Percentiles rank a stretch among this genome's conserved stretches.
These are phyloP conservation scores for Fraxinus nigra DNA, from an alignment of 305 asterid species.

Conservation along the genomic window DNA sequence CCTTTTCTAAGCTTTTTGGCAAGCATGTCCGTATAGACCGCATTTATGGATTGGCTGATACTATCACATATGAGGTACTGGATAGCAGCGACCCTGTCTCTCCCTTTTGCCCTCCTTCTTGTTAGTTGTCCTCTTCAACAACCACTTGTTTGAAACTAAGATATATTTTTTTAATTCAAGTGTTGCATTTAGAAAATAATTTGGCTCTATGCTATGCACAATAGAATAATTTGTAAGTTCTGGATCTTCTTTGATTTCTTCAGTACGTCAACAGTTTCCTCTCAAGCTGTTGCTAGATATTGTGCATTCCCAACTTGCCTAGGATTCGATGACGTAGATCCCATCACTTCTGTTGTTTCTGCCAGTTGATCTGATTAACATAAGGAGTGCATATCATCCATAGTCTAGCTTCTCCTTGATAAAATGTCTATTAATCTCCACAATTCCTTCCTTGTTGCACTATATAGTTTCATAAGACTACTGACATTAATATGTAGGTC, in stretches of 20 bases:
- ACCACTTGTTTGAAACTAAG: neutral
- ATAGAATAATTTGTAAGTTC: neutral
- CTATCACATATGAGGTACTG: conserved; percentile 90
- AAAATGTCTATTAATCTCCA: neutral
- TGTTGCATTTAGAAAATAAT: neutral
- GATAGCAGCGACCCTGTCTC: neutral
- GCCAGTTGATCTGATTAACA: neutral
- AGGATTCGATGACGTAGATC: neutral
- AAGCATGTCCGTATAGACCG: conserved; percentile 92
- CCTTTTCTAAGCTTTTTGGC: conserved; percentile 87
- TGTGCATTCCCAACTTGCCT: neutral
- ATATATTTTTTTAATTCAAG: neutral
- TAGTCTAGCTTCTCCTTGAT: neutral
- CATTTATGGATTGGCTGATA: conserved; percentile 93
- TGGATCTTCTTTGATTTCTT: neutral
- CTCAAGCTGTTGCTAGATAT: neutral
- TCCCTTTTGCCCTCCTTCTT: neutral
- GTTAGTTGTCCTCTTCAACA: neutral
- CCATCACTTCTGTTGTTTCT: neutral
- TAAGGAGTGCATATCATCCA: neutral
- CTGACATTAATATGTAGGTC: neutral
- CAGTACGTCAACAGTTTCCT: neutral
- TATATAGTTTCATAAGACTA: neutral
- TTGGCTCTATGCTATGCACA: neutral
- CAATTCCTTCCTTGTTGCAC: neutral